Base-by-base conservation (phyloP, 345 rosid genomes). In the Sapria himalayana region DNA sequence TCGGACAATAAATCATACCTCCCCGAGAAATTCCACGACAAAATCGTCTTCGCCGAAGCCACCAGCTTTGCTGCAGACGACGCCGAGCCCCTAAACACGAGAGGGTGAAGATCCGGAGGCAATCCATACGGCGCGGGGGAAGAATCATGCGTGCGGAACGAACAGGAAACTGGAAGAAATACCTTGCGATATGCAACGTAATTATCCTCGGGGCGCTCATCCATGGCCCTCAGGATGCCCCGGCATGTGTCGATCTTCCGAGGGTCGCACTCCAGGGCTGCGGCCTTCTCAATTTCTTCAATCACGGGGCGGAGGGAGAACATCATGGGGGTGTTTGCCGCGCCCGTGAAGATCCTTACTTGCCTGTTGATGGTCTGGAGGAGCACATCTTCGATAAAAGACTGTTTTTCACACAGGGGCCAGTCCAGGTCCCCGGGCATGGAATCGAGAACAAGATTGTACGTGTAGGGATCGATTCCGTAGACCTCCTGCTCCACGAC, bases 121-220 rank as follows among this genome's bases (percentile, higher is more conserved):
- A 33, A 14, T 15, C 49, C 25, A 9, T 37, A 37, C 27, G 21
- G 20, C 32, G 22, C 15, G 29, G 15, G 20, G 29, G 18, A 23
- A 19, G 14, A 3, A 9, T 14, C 37, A 39, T 39, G 15, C n/a
- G 31, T 39, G 33, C 35, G 45, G 35, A 37, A 11, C 36, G 29
- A 14, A 15, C n/a, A n/a, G n/a, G n/a, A n/a, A n/a, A n/a, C n/a
- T n/a, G n/a, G n/a, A n/a, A n/a, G n/a, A 44, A 13, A 55, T 58
- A 91, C 99, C 95, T 91, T 91, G 56, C 99, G 62, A 55, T 91
- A 91, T 38, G 99, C 75, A 51, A 91, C 95, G 66, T 91, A 91
- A 38, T 67, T 84, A 58, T 91, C 99, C 58, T 80, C 92, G 50
- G 69, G 73, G 42, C 99, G 99, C 48, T 57, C 55, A 48, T 77